Evolutionary conservation across 2,329 filamentous ascomycete genomes (phyloP).

Genomic region (Diaporthe amygdali): DNA sequence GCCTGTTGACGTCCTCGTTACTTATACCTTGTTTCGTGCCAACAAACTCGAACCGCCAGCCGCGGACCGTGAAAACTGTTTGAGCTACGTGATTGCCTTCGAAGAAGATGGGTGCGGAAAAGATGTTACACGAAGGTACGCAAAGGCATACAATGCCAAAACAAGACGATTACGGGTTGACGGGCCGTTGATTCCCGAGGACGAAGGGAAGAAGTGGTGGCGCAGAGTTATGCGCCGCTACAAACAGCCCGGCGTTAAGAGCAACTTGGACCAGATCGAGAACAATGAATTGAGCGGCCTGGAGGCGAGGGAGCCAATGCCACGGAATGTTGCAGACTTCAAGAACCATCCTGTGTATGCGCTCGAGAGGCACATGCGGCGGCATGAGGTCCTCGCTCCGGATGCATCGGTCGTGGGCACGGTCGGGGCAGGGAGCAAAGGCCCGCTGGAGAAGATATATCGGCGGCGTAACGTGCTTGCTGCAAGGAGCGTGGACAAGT

Average conservation of each 20-base stretch:
- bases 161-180: constrained; percentile 85
- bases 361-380: constrained; percentile 81
- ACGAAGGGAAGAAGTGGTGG: constrained; percentile 52
- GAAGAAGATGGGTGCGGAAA: constrained; percentile 77
- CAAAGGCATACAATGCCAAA: constrained; percentile 89
- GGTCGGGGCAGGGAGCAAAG: constrained; percentile 69
- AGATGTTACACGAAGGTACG: constrained; percentile 88
- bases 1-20: constrained; percentile 83
- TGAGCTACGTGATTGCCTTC: constrained; percentile 87
- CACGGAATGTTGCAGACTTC: constrained; percentile 84
- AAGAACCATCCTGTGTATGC: constrained; percentile 86
- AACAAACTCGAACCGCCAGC: constrained; percentile 82
- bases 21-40: constrained; percentile 77
- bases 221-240: constrained; percentile 55
- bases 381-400: constrained; percentile 82
- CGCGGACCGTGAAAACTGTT: constrained; percentile 74
- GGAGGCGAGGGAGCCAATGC: constrained; percentile 81
- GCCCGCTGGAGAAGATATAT: constrained; percentile 77
- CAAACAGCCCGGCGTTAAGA: constrained; percentile 31
- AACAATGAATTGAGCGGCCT: constrained; percentile 74
- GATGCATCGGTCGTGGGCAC: constrained; percentile 76
- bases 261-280: constrained; percentile 83
- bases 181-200: constrained; percentile 42
- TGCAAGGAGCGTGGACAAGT: constrained; percentile 82
- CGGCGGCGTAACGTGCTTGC: constrained; percentile 79